These are phyloP conservation scores for Alectoria sarmentosa DNA, from an alignment of 495 filamentous ascomycete species.

Conservation along the genomic window DNA sequence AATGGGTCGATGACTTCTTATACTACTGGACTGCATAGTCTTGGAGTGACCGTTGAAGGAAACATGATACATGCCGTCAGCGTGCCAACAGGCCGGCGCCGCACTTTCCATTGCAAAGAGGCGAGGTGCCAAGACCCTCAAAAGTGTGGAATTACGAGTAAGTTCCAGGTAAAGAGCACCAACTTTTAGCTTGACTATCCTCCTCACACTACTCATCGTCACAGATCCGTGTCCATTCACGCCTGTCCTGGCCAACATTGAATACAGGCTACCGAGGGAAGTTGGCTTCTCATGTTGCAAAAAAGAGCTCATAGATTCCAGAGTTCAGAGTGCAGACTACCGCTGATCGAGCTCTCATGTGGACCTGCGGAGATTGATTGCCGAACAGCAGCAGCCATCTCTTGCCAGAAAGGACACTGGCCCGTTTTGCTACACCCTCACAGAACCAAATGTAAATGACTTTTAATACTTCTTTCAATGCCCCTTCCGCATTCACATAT, in stretches of 20 bases:
- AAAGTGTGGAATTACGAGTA: too few relatives aligned
- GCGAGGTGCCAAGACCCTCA: not conserved
- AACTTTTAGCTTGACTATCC: not conserved
- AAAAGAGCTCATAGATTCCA: not conserved
- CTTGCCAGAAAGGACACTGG: not conserved
- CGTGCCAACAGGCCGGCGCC: not conserved
- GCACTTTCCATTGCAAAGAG: not conserved
- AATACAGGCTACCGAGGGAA: not conserved
- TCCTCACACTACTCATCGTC: not conserved
- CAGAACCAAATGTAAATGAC: too few relatives aligned
- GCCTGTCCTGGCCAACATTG: not conserved
- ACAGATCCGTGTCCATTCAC: not conserved
- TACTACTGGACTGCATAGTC: too few relatives aligned
- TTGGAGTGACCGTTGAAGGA: not conserved
- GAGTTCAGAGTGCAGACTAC: not conserved
- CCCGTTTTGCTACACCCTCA: too few relatives aligned
- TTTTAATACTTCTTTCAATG: too few relatives aligned
- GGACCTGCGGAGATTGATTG: not conserved
- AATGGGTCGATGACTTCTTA: too few relatives aligned
- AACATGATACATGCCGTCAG: not conserved
- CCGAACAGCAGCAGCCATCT: not conserved
- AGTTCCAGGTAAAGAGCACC: not conserved
- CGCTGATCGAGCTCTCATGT: not conserved
- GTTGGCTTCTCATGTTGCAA: not conserved
- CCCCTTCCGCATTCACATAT: too few relatives aligned